phyloP scores from a whole-genome alignment of 2,329 filamentous ascomycete genomes.

The Neofusicoccum parvum region DNA sequence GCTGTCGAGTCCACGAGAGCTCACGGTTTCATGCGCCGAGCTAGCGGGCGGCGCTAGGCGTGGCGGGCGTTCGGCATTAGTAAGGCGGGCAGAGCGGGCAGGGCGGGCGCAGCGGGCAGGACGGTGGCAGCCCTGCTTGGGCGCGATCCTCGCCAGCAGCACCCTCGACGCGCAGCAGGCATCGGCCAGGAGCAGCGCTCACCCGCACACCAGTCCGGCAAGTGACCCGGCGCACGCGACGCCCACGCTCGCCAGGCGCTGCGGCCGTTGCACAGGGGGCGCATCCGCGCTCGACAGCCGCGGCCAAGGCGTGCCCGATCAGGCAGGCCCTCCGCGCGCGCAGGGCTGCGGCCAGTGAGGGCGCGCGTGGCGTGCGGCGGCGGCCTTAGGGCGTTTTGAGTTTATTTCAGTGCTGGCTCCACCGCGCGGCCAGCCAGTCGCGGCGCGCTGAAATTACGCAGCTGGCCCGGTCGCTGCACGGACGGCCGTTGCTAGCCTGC shows the following conservation, averaged over 20 bases:
- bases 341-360: slow-evolving; percentile 16
- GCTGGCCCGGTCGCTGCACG: slow-evolving; percentile 22
- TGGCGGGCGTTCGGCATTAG: slow-evolving; percentile 16
- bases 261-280: slow-evolving; percentile 19
- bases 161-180: not conserved
- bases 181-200: slow-evolving; percentile 11
- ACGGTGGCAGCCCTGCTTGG: not conserved
- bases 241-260: slow-evolving; percentile 16
- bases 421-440: slow-evolving; percentile 13
- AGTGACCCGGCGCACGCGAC: slow-evolving; percentile 18
- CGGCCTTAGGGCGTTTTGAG: slow-evolving; percentile 25
- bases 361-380: slow-evolving; percentile 22
- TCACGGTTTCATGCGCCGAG: slow-evolving; percentile 17
- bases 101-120: not conserved
- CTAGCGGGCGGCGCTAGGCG: slow-evolving; percentile 4
- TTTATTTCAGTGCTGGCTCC: slow-evolving; percentile 24
- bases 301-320: slow-evolving; percentile 6
- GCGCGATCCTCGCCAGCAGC: slow-evolving; percentile 11
- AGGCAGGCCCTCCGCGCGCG: slow-evolving; percentile 16
- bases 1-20: not conserved
- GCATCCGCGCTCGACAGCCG: slow-evolving; percentile 10
- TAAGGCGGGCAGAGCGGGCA: not conserved
- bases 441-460: slow-evolving; percentile 17
- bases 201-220: slow-evolving; percentile 16
- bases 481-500: slow-evolving; percentile 34